Evolutionary conservation across 2,329 filamentous ascomycete species (phyloP), one percentile per base, ranked within the genome.

Genomic region (Didymella sp.): DNA sequence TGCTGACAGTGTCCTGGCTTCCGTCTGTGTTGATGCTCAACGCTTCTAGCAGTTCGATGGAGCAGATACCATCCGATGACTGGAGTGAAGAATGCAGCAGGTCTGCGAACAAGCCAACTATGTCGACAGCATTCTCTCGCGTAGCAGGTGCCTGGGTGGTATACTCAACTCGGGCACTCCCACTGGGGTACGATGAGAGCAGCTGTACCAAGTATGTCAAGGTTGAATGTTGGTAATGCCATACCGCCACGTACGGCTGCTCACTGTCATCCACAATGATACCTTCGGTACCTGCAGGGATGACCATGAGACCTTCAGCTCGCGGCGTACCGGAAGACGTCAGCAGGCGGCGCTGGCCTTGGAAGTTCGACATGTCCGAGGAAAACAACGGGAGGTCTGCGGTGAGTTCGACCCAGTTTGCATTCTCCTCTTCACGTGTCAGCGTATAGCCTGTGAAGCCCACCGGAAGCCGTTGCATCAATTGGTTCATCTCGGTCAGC

Each of bases 401-500:
- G 1, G 82, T 79, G 4, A 97, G 83, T 58, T 85, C 82, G 58
- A 97, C 90, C 17, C 86, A 86, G 66, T 96, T 95, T 24, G 86
- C 87, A 63, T 95, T 93, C 57, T 95, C 90, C 62, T 96, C 91
- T 76, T 97, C 93, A 50, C 90, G 87, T 35, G 89, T 87, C 12
- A 93, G 86, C 59, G 88, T 85, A 66, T 96, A 97, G 31, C 85
- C 85, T 38, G 84, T 83, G 72, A 96, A 96, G 28, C 84, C 77
- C 0, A 83, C 77, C 0, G 91, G 88, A n/a, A 96, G 82, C 12
- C 84, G 81, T 63, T 96, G 88, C 25, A 94, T 96, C 51, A 97
- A 85, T 6, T 85, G 89, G 1, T 86, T 84, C 51, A 92, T 89
- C 55, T 82, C 83, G 55, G 88, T 85, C 12, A 97, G 80, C 52